phyloP scores from a whole-genome alignment of 2,329 filamentous ascomycete genomes.

The Leptodontidium sp. region DNA sequence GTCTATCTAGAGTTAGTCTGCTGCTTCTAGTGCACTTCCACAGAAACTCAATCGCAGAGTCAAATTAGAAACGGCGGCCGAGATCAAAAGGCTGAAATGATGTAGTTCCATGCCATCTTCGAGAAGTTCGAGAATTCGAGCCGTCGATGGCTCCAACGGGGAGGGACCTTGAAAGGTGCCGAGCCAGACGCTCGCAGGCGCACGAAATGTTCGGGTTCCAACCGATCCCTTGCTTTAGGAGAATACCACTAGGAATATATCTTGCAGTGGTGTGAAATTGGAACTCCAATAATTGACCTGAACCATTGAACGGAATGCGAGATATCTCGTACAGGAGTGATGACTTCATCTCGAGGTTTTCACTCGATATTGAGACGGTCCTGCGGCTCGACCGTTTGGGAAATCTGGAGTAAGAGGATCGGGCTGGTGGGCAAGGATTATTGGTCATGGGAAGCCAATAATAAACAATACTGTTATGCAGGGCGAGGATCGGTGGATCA shows the following conservation, averaged over 20 bases:
- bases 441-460: conserved; percentile 10
- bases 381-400: conserved; percentile 4
- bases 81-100: background rate
- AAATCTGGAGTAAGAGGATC: background rate
- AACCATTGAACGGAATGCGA: background rate
- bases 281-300: too few species aligned
- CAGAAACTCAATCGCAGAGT: background rate
- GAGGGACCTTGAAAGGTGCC: background rate
- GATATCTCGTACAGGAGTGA: background rate
- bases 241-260: conserved; percentile 6
- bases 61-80: background rate
- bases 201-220: background rate
- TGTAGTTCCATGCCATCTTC: background rate
- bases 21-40: background rate
- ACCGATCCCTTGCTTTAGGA: background rate
- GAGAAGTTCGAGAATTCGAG: background rate
- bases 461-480: conserved; percentile 9
- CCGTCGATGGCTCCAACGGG: conserved; percentile 4
- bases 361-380: background rate
- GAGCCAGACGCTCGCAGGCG: background rate
- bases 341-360: conserved; percentile 9
- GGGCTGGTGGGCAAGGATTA: background rate
- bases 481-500: conserved; percentile 15
- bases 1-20: background rate
- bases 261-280: background rate